Evolutionary conservation across 345 rosid species (phyloP), one percentile per base, ranked within the genome.

Genomic region (Theobroma cacao): DNA sequence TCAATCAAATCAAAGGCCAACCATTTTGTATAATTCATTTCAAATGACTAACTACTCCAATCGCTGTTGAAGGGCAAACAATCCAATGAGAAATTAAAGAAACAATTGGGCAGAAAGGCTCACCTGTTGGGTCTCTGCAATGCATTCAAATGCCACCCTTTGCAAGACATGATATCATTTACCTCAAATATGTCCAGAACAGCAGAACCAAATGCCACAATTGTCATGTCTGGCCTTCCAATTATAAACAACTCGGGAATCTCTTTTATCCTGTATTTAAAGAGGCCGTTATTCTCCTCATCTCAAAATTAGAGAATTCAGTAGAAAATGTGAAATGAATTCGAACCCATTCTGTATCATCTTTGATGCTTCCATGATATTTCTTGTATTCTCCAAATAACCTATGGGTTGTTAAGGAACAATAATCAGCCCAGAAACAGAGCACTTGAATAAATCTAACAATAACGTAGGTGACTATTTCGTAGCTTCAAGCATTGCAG

Each of bases 91-190:
- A 33, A 24, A 64, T 50, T 30, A 18, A 59, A 7, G 20, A 71
- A 66, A 28, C 9, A 38, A 17, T 40, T 14, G 33, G 41, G 66
- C 33, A 70, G 28, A 69, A 17, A 50, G 33, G 10, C 26, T 75
- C 81, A 93, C 99, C 97, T 90, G 83, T 95, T 92, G 40, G 99
- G 99, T 88, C 94, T 90, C 86, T 94, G 97, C 78, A 92, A 81
- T 1, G 99, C 97, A 80, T 94, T 95, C 83, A 94, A 83, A 87
- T 95, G 98, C 99, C 98, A 95, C 77, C 99, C 97, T 89, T 91
- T 92, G 61, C 90, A 85, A 56, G 97, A 83, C 92, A 95, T 83
- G 80, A 87, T 81, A 86, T 95, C 98, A 64, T 95, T 92, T 48
- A 95, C 99, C 85, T 95, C 98, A 73, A 92, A 95, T 79, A 94